Evolutionary conservation across 1,139 yeast genomes (phyloP).

Genomic region (Wickerhamomyces sp.): DNA sequence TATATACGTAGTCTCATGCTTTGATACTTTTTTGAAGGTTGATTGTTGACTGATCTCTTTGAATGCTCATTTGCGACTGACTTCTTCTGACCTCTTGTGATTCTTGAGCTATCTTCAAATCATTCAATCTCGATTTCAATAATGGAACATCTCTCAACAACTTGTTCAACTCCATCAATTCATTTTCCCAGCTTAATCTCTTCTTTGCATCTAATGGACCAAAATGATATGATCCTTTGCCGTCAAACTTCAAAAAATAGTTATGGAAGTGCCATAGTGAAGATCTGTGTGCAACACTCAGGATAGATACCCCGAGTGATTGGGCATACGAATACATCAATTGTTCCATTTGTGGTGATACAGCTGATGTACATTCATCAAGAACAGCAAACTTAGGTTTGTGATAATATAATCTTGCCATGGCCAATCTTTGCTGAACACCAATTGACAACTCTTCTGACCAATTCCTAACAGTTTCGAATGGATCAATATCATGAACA

Average conservation of each 20-base stretch:
- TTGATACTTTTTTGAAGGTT: slow-evolving; percentile 1
- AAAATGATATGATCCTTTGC: slow-evolving; percentile 71
- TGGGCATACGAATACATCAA: slow-evolving; percentile 86
- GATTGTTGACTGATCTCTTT: too few species aligned
- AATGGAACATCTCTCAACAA: slow-evolving; percentile 57
- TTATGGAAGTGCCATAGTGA: slow-evolving; percentile 92
- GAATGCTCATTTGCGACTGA: slow-evolving; percentile 21
- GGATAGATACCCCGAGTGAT: slow-evolving; percentile 69
- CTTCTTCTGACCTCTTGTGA: slow-evolving; percentile 24
- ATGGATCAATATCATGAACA: slow-evolving; percentile 36
- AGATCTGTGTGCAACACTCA: slow-evolving; percentile 90
- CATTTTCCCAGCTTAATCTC: slow-evolving; percentile 67
- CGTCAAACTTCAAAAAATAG: slow-evolving; percentile 76
- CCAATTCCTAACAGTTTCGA: slow-evolving; percentile 78
- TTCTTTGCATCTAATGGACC: slow-evolving; percentile 64
- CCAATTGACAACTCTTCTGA: slow-evolving; percentile 84
- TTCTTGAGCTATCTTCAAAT: slow-evolving; percentile 44
- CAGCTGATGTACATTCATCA: slow-evolving; percentile 95
- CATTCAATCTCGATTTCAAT: slow-evolving; percentile 58
- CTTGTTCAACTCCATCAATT: slow-evolving; percentile 59
- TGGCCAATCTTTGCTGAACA: slow-evolving; percentile 88
- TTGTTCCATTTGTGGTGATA: slow-evolving; percentile 85
- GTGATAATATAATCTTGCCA: slow-evolving; percentile 90
- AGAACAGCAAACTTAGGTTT: slow-evolving; percentile 88
- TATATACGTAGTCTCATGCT: not conserved